A percentile compares a stretch with the other conserved stretches of the same genome.
Conservation (phyloP, 148 eudicot genomes). For the Chenopodium formosanum region DNA sequence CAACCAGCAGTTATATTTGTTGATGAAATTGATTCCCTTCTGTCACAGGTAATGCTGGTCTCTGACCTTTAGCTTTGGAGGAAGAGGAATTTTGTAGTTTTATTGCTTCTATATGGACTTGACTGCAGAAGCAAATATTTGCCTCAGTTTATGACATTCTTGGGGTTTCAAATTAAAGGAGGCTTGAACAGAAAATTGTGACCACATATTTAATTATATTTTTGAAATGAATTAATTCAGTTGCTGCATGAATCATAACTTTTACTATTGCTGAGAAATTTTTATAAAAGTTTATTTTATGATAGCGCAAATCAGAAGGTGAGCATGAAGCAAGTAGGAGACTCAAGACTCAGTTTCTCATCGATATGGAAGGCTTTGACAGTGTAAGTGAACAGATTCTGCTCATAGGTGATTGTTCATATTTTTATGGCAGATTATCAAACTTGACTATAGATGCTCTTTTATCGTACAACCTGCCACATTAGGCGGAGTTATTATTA, state of each 20-base stretch:
- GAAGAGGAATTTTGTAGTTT: background rate
- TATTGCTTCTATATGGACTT: background rate
- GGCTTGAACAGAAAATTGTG: background rate
- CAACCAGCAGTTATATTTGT: slow-evolving; percentile 99
- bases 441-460: background rate
- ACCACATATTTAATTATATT: background rate
- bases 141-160: background rate
- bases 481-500: background rate
- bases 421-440: slow-evolving; percentile 9
- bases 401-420: too few relatives aligned
- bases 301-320: too few relatives aligned
- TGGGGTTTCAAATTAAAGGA: background rate
- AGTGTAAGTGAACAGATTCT: too few relatives aligned
- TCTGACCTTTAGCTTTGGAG: slow-evolving; percentile 8
- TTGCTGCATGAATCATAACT: slow-evolving; percentile 11
- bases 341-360: too few relatives aligned
- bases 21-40: slow-evolving; percentile 98
- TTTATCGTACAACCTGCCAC: background rate
- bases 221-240: background rate
- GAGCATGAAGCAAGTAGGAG: too few relatives aligned
- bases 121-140: background rate
- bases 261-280: slow-evolving; percentile 3
- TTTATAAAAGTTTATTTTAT: slow-evolving; percentile 1
- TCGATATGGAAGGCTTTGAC: too few relatives aligned
- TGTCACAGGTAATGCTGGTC: slow-evolving; percentile 70